Conservation (phyloP, 2,329 filamentous ascomycete genomes). For the Stemphylium beticola region DNA sequence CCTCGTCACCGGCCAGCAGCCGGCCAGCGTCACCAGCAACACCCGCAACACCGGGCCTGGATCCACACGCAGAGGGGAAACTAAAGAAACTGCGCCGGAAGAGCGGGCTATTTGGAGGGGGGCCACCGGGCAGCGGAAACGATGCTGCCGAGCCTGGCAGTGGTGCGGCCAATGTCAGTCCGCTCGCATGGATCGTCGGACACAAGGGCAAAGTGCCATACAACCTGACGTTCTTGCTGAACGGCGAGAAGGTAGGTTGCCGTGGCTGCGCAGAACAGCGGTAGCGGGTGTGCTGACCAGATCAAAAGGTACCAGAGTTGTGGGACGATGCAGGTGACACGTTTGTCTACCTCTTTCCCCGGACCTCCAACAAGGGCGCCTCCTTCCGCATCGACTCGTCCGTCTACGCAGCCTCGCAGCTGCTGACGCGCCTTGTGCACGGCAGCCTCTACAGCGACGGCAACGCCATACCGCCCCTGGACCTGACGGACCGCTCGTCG, state of each 20-base stretch:
- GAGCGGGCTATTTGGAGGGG: conserved; percentile 43
- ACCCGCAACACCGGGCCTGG: conserved; percentile 22
- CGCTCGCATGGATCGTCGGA: conserved; percentile 65
- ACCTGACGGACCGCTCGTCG: conserved; percentile 28
- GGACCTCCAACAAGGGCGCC: conserved; percentile 61
- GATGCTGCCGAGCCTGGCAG: conserved; percentile 19
- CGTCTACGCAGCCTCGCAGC: conserved; percentile 63
- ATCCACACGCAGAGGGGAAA: conserved; percentile 23
- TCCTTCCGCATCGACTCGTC: conserved; percentile 68
- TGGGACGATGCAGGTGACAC: conserved; percentile 70
- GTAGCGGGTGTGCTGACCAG: conserved; percentile 16
- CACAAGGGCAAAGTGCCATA: conserved; percentile 63
- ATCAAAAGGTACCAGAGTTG: conserved; percentile 59
- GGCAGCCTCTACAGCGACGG: conserved; percentile 57
- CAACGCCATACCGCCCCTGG: conserved; percentile 18
- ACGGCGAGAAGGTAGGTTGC: conserved; percentile 57
- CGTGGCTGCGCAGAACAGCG: conserved; percentile 3
- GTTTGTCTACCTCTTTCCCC: conserved; percentile 67
- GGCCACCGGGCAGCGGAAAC: conserved; percentile 28
- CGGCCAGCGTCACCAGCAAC: conserved; percentile 28
- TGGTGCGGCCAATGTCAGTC: conserved; percentile 18
- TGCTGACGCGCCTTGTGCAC: conserved; percentile 62
- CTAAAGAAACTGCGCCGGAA: conserved; percentile 45
- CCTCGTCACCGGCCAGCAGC: conserved; percentile 36
- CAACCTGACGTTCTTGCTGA: conserved; percentile 58